Evolutionary conservation across 495 filamentous ascomycete genomes (phyloP).

Genomic region (Trichocladium antarcticum): DNA sequence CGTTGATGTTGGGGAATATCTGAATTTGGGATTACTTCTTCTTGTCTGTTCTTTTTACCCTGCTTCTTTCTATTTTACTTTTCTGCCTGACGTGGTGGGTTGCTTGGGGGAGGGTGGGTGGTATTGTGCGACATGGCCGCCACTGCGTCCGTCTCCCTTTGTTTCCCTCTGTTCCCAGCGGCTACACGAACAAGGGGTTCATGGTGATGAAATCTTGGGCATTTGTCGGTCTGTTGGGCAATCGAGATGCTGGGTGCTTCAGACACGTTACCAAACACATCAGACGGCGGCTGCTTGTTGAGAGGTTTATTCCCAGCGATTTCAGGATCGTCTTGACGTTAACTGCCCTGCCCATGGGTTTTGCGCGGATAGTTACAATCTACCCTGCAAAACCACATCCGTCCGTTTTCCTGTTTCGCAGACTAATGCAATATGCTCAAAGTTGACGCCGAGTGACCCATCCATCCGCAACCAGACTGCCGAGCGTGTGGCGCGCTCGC

Average conservation of each 20-base stretch:
- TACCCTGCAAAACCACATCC: constrained; percentile 18
- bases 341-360: constrained; percentile 17
- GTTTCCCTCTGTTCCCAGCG: no score
- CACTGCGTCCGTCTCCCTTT: no score
- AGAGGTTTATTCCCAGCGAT: constrained; percentile 16
- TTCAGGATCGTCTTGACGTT: constrained; percentile 20
- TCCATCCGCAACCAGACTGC: constrained; percentile 21
- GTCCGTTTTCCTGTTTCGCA: constrained; percentile 25
- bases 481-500: constrained; percentile 17
- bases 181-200: no score
- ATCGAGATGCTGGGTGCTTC: not conserved
- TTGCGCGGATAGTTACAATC: constrained; percentile 17
- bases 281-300: constrained; percentile 4
- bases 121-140: no score
- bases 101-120: not conserved
- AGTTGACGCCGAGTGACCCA: constrained; percentile 29
- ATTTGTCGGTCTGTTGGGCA: no score
- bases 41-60: not conserved
- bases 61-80: not conserved
- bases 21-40: not conserved
- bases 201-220: no score
- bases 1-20: no score
- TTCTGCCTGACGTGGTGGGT: not conserved
- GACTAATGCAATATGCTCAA: constrained; percentile 30
- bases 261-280: not conserved